phyloP scores from a whole-genome alignment of 495 filamentous ascomycete species.

The Penicillium atrosanguineum region DNA sequence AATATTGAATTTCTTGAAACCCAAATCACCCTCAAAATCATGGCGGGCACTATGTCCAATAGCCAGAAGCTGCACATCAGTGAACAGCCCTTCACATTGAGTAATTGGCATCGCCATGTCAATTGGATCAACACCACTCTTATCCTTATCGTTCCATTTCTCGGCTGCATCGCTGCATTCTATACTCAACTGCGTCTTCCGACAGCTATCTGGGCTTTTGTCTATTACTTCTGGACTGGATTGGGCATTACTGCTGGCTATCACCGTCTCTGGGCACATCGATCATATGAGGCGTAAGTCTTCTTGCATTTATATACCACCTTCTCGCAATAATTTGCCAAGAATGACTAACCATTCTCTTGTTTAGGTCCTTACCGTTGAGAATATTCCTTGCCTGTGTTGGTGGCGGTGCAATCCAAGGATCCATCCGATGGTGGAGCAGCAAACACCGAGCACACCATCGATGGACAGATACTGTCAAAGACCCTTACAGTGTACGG shows the following conservation, averaged over 20 bases:
- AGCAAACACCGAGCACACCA: constrained; percentile 89
- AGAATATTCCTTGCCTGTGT: constrained; percentile 81
- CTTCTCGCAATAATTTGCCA: not conserved
- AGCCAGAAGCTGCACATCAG: constrained; percentile 39
- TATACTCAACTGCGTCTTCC: constrained; percentile 65
- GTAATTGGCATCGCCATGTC: constrained; percentile 89
- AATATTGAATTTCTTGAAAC: not conserved
- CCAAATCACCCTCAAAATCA: not conserved
- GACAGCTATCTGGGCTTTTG: constrained; percentile 71
- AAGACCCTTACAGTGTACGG: constrained; percentile 92
- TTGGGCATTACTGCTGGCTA: constrained; percentile 75
- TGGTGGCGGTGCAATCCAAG: constrained; percentile 87
- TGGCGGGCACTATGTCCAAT: constrained; percentile 1
- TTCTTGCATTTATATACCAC: not conserved
- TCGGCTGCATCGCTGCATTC: constrained; percentile 66
- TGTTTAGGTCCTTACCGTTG: constrained; percentile 68
- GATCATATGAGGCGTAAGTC: constrained; percentile 55
- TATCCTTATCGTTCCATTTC: constrained; percentile 74
- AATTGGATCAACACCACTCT: constrained; percentile 84
- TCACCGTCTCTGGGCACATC: constrained; percentile 82
- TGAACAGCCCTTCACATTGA: constrained; percentile 62
- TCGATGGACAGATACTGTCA: constrained; percentile 91
- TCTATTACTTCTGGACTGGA: constrained; percentile 85
- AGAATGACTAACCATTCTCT: not conserved
- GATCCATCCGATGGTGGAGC: constrained; percentile 91